A percentile compares a stretch with the other conserved stretches of the same genome.
Evolutionary conservation across 352 stramenopile species (phyloP).

Genomic region (Phytophthora quininea): DNA sequence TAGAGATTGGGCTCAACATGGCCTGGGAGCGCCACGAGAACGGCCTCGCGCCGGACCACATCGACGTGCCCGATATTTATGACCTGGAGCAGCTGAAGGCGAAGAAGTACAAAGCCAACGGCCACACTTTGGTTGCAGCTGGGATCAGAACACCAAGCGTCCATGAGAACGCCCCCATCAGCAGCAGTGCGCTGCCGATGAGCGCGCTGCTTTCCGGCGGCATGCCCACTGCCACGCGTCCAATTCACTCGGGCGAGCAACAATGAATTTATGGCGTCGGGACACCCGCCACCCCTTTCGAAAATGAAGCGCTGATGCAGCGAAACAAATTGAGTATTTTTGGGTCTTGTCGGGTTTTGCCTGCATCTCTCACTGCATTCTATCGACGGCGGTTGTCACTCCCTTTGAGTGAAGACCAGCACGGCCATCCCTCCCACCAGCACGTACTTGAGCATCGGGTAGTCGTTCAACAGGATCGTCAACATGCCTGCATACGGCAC

Average conservation of each 20-base stretch:
- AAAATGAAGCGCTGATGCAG: conserved; percentile 39
- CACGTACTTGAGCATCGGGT: conserved; percentile 95
- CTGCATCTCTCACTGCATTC: conserved; percentile 3
- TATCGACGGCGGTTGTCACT: conserved; percentile 37
- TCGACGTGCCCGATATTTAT: conserved; percentile 80
- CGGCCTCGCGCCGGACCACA: conserved; percentile 73
- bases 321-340: conserved; percentile 36
- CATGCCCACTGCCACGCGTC: conserved; percentile 15
- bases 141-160: background rate
- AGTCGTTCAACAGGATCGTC: conserved; percentile 99
- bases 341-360: conserved; percentile 3
- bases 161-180: conserved; percentile 15
- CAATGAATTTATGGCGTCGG: conserved; percentile 37
- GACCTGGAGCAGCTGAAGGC: conserved; percentile 41
- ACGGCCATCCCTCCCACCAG: conserved; percentile 81
- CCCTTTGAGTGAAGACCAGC: conserved; percentile 82
- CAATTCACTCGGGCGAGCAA: conserved; percentile 17
- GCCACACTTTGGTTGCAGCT: conserved; percentile 5
- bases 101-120: conserved; percentile 22
- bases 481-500: conserved; percentile 98
- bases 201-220: conserved; percentile 36
- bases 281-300: conserved; percentile 13
- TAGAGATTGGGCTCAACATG: conserved; percentile 79
- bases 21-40: conserved; percentile 80
- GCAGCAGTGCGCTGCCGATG: conserved; percentile 42